Evolutionary conservation across 495 filamentous ascomycete genomes (phyloP), one percentile per base, ranked within the genome.

Genomic region (Thozetella sp.): DNA sequence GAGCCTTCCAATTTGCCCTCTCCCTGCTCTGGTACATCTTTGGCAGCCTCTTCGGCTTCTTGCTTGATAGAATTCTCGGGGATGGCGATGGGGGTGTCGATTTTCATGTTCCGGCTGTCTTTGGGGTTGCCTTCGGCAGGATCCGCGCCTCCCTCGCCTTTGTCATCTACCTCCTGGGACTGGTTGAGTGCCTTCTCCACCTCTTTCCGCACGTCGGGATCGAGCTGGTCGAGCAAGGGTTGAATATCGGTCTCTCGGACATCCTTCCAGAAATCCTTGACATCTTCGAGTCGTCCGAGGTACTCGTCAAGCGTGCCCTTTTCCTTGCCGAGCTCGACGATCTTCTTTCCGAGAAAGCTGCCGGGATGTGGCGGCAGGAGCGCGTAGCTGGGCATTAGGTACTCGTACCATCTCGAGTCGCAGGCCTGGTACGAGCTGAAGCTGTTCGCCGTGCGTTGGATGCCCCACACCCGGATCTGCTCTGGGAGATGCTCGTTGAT

Each of bases 361-460:
- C 86, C 85, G 1, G 93, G 94, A 63, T 97, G 93, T 3, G 95
- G 96, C 25, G 95, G 96, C 43, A 99, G 75, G 56, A 98, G 93
- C 55, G 88, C 89, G 70, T 97, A 90, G 24, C 89, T 92, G 10
- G 95, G 95, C 72, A 99, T 91, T 40, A 99, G 79, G 68, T 98
- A 99, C 69, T 99, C 95, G 74, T 99, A 99, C 72, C 92, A 91
- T 55, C 95, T 85, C 12, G 92, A 96, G 67, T 98, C 95, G 67
- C 93, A 97, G 43, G 91, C 80, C 64, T 95, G 88, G 70, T 99
- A 98, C 72, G 88, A 90, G 71, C 88, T 97, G 80, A 98, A 99
- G 55, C 87, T 81, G 56, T 89, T 90, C 64, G 85, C 92, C 1
- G 93, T 93, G 22, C 90, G 79, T 67, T 95, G 84, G 53, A 96